Base-by-base conservation (phyloP, 345 rosid species). In the Mangifera indica region DNA sequence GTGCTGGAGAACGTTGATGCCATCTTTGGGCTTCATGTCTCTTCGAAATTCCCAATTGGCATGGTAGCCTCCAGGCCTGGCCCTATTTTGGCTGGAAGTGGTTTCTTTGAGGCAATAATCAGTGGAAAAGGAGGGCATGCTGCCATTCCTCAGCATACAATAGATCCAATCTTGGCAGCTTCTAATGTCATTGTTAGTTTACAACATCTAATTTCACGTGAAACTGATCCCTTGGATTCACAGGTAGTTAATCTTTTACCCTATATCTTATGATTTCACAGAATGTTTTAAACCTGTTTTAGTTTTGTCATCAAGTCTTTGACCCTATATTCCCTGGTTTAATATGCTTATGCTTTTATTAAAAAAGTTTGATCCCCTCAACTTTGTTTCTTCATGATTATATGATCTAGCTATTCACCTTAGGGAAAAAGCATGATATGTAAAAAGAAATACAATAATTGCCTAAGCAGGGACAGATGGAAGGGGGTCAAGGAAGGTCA, bases 91-190 rank as follows among this genome's bases (percentile, higher is more conserved):
- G 99, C 97, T 70, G 99, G 84, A 20, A 72, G 84, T 34, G 84
- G 92, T 60, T 81, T 85, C 72, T 94, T 94, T 60, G 91, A 84
- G 79, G 98, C 98, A 45, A 85, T 84, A 60, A 90, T 95, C 32
- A 81, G 74, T 7, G 98, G 99, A 51, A 89, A 88, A 76, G 96
- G 91, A n/a, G 97, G 97, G 37, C 97, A 86, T 40, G 98, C 93
- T 42, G 96, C 97, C 60, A 85, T 86, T 78, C 99, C 99, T 3
- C 98, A 90, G 65, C 87, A 82, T 14, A 20, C 93, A 1, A 65
- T 88, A 15, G 98, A 92, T 67, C 98, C 97, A 6, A 85, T 95
- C 51, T 45, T 90, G 29, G 97, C 99, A 18, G 91, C 98, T 81
- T 86, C 99, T 11, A 88, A 76, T 63, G 87, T 89, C 26, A 74